phyloP scores from a whole-genome alignment of 306 rosid species.

The Cyamopsis tetragonoloba region DNA sequence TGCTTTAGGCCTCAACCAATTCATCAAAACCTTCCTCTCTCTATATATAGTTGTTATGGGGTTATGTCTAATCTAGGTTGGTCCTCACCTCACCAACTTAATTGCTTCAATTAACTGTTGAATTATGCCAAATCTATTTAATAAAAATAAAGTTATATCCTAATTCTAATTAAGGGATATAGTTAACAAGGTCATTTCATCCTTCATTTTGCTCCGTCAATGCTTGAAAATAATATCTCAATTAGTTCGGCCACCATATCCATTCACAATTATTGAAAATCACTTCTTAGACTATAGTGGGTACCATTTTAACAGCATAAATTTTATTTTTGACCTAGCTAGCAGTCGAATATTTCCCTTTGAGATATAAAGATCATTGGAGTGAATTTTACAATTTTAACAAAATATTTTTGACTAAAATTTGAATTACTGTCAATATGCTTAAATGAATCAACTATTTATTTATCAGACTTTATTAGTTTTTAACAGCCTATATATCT shows the following conservation, averaged over 20 bases:
- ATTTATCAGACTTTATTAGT: too few species aligned
- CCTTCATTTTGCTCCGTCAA: background rate
- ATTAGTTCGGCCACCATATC: background rate
- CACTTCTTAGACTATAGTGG: background rate
- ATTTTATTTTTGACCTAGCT: background rate
- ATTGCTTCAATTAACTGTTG: background rate
- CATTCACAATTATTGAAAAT: background rate
- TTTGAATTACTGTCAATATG: too few species aligned
- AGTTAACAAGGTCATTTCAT: background rate
- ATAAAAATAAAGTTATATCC: background rate
- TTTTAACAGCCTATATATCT: too few species aligned
- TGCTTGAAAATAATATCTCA: background rate
- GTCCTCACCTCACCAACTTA: background rate
- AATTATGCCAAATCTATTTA: background rate
- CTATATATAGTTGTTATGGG: background rate
- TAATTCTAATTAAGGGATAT: background rate
- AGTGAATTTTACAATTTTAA: too few species aligned
- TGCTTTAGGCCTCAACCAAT: background rate
- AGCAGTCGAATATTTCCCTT: too few species aligned
- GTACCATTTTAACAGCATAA: background rate
- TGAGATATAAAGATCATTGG: too few species aligned
- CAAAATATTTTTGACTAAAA: too few species aligned
- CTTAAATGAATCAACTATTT: too few species aligned
- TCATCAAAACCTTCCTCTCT: background rate
- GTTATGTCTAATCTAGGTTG: background rate